phyloP scores from a whole-genome alignment of 768 basidiomycete species.

The Suillus weaverae region DNA sequence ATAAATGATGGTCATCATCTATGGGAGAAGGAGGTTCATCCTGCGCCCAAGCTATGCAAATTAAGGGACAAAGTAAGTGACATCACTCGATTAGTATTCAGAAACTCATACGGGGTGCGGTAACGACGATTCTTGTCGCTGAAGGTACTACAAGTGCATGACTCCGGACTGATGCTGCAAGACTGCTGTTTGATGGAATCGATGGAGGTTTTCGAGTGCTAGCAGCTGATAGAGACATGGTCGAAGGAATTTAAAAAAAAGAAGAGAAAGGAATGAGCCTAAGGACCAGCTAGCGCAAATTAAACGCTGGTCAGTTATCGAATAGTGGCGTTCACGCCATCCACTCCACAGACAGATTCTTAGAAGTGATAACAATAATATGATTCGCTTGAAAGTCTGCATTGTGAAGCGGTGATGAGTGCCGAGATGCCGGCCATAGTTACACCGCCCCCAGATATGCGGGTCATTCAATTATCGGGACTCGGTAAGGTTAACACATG shows the following conservation, averaged over 20 bases:
- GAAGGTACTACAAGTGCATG: constrained; percentile 33
- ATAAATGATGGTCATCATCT: constrained; percentile 36
- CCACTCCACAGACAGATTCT: neutral
- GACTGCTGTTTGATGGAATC: constrained; percentile 26
- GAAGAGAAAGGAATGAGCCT: too few species aligned
- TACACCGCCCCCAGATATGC: neutral
- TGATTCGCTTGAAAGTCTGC: too few species aligned
- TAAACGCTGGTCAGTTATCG: neutral
- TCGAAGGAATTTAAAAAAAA: neutral
- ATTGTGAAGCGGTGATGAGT: neutral
- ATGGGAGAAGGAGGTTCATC: constrained; percentile 80
- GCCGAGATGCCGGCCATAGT: constrained; percentile 3
- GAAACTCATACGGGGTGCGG: constrained; percentile 61
- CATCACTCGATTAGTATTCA: neutral
- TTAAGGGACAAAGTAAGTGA: constrained; percentile 8
- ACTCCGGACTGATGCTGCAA: constrained; percentile 30
- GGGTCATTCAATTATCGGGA: neutral
- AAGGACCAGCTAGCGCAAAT: neutral
- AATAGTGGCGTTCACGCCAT: neutral
- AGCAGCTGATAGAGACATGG: constrained; percentile 19
- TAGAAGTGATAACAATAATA: neutral
- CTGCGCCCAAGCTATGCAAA: constrained; percentile 69
- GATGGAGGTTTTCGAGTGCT: constrained; percentile 16
- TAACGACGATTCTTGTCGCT: constrained; percentile 56
- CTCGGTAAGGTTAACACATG: constrained; percentile 38